Base-by-base conservation (phyloP, 2,329 filamentous ascomycete genomes). In the Xylariaceae sp. region DNA sequence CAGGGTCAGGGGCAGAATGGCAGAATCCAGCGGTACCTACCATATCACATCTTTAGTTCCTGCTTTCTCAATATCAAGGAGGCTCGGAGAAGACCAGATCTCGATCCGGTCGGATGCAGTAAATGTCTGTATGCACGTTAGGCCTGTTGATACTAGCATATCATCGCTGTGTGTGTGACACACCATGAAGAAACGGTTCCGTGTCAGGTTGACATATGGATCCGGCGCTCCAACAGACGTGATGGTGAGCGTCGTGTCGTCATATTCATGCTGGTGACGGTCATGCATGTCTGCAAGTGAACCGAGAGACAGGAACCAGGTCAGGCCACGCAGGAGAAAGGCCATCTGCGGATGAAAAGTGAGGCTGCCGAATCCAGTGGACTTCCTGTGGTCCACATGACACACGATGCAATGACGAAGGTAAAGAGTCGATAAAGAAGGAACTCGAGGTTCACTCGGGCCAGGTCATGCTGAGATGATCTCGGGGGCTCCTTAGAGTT, bases 21-120 rank as follows among this genome's bases (percentile, higher is more conserved):
- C 38, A 11, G 5, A 10, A 45, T 35, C 7, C 22, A 27, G 11
- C 17, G 4, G 11, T n/a, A 22, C 58, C n/a, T 57, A 66, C 65
- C 65, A 67, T 52, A 67, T 58, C n/a, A 55, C 58, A 47, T 65
- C 58, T 50, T 53, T 58, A 6, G 39, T 51, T 27, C 55, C 53
- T 1, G 57, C 47, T 27, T 46, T 49, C 48, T 65, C 62, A 19
- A 67, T 65, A 27, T 65, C 57, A 9, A 58, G 53, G 5, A 67
- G 49, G 18, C 51, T 63, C 1, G 47, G 51, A 7, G 65, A 66
- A 5, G 58, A 58, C 64, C 63, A 66, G 33, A 67, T 63, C 51
- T 67, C 65, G 19, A 67, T 62, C 18, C 59, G 59, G 27, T 65
- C 58, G 35, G 63, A 64, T 9, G 59, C 45, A 3, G 65, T 67